Evolutionary conservation across 345 rosid genomes (phyloP).

Genomic region (Barbarea vulgaris): DNA sequence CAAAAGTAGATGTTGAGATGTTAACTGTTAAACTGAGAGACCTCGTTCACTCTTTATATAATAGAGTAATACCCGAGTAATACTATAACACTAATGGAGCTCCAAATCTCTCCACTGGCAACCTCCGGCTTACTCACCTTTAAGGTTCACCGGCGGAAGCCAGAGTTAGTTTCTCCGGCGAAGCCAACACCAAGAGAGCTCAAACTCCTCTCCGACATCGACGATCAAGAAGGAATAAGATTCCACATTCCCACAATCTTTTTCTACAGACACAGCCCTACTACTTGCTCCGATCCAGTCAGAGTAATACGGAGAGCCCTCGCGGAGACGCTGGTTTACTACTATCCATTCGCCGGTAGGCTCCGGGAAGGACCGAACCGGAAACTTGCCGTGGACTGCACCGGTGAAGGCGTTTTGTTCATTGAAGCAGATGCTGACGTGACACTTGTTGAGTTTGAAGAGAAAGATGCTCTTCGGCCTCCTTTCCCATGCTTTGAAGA

Average conservation of each 20-base stretch:
- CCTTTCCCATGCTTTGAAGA: constrained; percentile 47
- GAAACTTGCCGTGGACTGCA: constrained; percentile 44
- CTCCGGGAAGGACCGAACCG: constrained; percentile 43
- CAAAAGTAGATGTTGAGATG: too few species aligned
- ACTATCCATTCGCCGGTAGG: constrained; percentile 45
- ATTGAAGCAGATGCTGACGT: constrained; percentile 49
- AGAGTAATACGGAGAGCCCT: constrained; percentile 38
- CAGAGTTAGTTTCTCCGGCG: constrained; percentile 52
- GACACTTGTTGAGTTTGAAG: constrained; percentile 35
- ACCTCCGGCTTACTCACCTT: constrained; percentile 35
- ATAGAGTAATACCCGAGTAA: not conserved
- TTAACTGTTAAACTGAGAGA: too few species aligned
- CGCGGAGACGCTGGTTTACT: constrained; percentile 31
- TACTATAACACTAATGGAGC: constrained; percentile 10
- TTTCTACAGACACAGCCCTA: constrained; percentile 40
- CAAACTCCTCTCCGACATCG: constrained; percentile 59
- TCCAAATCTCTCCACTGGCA: constrained; percentile 7
- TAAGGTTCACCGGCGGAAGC: constrained; percentile 38
- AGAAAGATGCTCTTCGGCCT: constrained; percentile 35
- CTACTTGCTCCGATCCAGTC: constrained; percentile 32
- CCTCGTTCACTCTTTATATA: not conserved
- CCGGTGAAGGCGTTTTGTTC: constrained; percentile 46
- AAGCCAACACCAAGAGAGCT: constrained; percentile 51
- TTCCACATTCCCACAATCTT: constrained; percentile 45
- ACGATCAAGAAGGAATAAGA: constrained; percentile 56